Conservation (phyloP, 345 rosid species). For the Luvunga scandens region DNA sequence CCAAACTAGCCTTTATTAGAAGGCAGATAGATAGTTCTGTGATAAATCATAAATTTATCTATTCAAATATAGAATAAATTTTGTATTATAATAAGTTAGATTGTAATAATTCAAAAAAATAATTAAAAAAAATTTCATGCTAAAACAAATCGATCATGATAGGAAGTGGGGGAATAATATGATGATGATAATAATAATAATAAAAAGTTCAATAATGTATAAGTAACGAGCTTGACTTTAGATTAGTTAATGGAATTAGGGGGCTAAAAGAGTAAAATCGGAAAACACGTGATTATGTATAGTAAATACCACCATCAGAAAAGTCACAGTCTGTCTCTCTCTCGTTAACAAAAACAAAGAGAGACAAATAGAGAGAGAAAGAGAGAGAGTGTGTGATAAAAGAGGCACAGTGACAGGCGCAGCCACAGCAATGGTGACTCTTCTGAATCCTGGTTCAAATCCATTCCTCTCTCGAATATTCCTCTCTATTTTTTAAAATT, state of each 20-base stretch:
- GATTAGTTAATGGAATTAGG: no score
- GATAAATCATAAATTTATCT: no score
- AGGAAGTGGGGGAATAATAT: no score
- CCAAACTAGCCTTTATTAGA: rapidly evolving
- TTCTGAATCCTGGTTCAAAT: conserved; percentile 25
- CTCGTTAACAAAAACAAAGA: not conserved
- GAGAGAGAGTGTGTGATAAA: conserved; percentile 10
- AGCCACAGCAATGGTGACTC: conserved; percentile 32
- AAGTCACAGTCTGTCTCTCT: conserved; percentile 8
- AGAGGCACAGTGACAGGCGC: not conserved
- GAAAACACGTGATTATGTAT: not conserved
- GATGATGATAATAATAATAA: no score
- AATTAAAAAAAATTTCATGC: no score
- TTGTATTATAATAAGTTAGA: no score
- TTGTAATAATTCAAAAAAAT: no score
- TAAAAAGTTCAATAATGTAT: no score
- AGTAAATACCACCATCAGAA: not conserved
- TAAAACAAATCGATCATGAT: no score
- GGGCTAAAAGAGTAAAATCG: not conserved
- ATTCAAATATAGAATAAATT: no score
- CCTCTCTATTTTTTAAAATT: conserved; percentile 4
- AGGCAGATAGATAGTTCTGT: no score
- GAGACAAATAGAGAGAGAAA: conserved; percentile 3
- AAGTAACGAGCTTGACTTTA: no score
- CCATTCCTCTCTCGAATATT: not conserved